Conservation (phyloP, 345 rosid species). For the Orychophragmus violaceus region DNA sequence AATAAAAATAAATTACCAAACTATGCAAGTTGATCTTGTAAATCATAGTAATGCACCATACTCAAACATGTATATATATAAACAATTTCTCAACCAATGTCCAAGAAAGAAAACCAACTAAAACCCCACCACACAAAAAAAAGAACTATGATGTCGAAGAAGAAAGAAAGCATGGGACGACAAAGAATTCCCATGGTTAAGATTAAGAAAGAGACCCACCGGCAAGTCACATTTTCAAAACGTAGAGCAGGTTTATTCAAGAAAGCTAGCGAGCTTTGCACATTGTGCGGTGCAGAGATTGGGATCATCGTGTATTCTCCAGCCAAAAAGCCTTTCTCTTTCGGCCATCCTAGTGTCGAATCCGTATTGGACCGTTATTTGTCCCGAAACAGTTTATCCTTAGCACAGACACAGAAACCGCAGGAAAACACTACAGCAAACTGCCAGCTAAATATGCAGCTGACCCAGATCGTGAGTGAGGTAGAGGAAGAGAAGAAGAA, state of each 20-base stretch:
- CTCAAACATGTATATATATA: conserved; percentile 8
- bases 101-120: conserved; percentile 5
- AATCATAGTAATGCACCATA: conserved; percentile 9
- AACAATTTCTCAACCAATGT: not conserved
- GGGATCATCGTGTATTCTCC: conserved; percentile 27
- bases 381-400: not conserved
- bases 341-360: conserved; percentile 20
- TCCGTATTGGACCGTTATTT: conserved; percentile 6
- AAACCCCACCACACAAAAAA: not conserved
- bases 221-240: conserved; percentile 26
- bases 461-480: conserved; percentile 1
- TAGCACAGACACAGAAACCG: not conserved
- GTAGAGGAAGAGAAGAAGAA: conserved; percentile 21
- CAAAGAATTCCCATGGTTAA: conserved; percentile 24
- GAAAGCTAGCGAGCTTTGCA: conserved; percentile 29
- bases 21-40: not conserved
- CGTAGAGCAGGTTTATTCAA: conserved; percentile 24
- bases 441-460: conserved; percentile 6
- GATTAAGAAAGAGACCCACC: conserved; percentile 20
- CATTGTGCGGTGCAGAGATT: conserved; percentile 16
- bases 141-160: conserved; percentile 12
- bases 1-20: conserved; percentile 4
- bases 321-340: conserved; percentile 26
- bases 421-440: not conserved
- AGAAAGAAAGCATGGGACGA: conserved; percentile 25